Evolutionary conservation across 441 rosid genomes (phyloP).

Genomic region (Metrosideros polymorpha): DNA sequence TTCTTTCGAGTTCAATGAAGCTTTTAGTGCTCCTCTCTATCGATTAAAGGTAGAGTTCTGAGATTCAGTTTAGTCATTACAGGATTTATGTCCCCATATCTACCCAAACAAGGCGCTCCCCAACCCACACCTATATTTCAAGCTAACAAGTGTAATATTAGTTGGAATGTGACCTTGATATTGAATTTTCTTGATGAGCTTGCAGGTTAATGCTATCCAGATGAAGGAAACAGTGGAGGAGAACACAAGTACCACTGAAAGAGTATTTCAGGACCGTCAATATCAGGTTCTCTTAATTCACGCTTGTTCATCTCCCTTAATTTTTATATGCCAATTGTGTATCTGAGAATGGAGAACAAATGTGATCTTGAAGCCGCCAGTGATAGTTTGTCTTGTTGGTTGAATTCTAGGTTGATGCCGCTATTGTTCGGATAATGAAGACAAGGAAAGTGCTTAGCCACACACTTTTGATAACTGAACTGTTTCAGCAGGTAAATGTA

Average conservation of each 20-base stretch:
- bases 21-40: slow-evolving; percentile 75
- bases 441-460: slow-evolving; percentile 96
- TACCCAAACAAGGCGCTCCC: neutral
- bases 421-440: slow-evolving; percentile 98
- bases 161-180: neutral
- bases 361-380: neutral
- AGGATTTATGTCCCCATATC: neutral
- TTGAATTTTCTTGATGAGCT: neutral
- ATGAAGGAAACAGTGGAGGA: slow-evolving; percentile 99
- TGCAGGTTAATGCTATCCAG: slow-evolving; percentile 97
- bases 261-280: slow-evolving; percentile 98
- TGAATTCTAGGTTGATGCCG: slow-evolving; percentile 79
- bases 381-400: neutral
- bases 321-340: neutral
- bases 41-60: slow-evolving; percentile 62
- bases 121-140: neutral
- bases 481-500: slow-evolving; percentile 85
- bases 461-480: slow-evolving; percentile 96
- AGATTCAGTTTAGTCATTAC: neutral
- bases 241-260: slow-evolving; percentile 93
- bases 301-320: neutral
- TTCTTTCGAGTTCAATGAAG: slow-evolving; percentile 76
- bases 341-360: neutral
- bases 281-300: slow-evolving; percentile 59
- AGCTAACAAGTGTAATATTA: neutral